Base-by-base conservation (phyloP, 2,329 filamentous ascomycete genomes). In the Hypoxylon sp. region DNA sequence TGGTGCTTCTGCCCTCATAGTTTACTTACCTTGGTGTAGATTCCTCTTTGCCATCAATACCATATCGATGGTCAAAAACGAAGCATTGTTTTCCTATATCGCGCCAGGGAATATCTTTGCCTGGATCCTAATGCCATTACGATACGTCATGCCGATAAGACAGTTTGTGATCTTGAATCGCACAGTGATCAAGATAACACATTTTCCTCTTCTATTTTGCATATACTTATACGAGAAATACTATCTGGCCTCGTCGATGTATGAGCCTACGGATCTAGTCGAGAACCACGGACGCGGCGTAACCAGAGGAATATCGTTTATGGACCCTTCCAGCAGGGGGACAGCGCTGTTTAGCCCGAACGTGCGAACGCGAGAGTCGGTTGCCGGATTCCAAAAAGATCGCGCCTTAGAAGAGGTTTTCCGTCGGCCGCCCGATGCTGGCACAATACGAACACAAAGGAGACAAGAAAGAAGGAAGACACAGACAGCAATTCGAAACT, bases 21-120 rank as follows among this genome's bases (percentile, higher is more conserved):
- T 20, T 21, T 44, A 5, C 26, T 62, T 55, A 63, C 58, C 35
- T 6, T 7, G 1, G 13, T 3, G 5, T 36, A 82, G 79, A 51
- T 97, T 96, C 67, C 74, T 97, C 2, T 97, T 97, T 66, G 93
- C 93, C 0, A 91, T 97, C 69, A 97, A 97, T 67, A 95, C 93
- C 3, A 96, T 97, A 38, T 95, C 91, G 3, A 95, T 96, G 90
- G 93, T 97, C 60, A 97, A 97, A 71, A 96, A 94, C n/a, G 93
- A 97, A 69, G 89, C 91, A 0, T 77, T 97, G 0, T 97, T 97
- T 75, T 95, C 91, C 3, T 97, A 97, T 68, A 83, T 97, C 54
- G 89, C 93, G 1, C 93, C 93, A 0, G 88, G 89, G 9, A 97
- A 97, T 67, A 88, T 97, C 20, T 81, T 97, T 57, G 92, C 90